These are phyloP conservation scores for Eleusine coracana DNA, from an alignment of 176 grass and related monocot species.

Conservation along the genomic window DNA sequence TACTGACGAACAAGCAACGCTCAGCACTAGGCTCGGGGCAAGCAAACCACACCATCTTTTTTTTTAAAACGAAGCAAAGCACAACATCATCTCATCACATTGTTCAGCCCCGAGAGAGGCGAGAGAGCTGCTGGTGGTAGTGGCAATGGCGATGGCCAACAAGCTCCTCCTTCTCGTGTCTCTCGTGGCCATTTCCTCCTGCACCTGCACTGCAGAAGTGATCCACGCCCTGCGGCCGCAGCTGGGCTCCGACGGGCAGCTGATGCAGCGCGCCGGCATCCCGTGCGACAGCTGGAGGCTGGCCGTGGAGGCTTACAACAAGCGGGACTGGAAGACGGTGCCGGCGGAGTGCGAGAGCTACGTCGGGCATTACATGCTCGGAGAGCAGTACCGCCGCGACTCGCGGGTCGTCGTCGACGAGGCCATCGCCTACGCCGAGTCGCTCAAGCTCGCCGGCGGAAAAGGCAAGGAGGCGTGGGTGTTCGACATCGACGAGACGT, in stretches of 20 bases:
- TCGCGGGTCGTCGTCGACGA: constrained; percentile 37
- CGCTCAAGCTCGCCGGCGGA: constrained; percentile 33
- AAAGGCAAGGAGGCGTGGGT: constrained; percentile 57
- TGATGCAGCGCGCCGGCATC: constrained; percentile 2
- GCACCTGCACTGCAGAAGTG: not conserved
- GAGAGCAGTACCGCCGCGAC: constrained; percentile 41
- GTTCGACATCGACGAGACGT: constrained; percentile 69
- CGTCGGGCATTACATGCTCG: constrained; percentile 58
- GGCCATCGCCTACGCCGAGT: constrained; percentile 50
- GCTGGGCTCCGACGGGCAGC: constrained; percentile 13
- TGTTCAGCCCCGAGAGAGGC: not conserved
- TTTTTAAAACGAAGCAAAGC: too few relatives aligned
- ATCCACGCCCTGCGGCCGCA: constrained; percentile 42
- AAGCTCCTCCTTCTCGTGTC: not conserved
- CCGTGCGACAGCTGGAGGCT: constrained; percentile 64
- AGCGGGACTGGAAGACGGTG: constrained; percentile 38
- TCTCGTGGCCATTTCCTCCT: not conserved
- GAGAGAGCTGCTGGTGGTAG: not conserved
- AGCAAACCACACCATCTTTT: too few relatives aligned
- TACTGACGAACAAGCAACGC: too few relatives aligned
- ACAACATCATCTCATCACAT: not conserved
- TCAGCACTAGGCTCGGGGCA: too few relatives aligned
- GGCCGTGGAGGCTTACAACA: constrained; percentile 49
- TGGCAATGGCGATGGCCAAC: constrained; percentile 1
- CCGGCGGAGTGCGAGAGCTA: constrained; percentile 38